Evolutionary conservation across 495 filamentous ascomycete genomes (phyloP).

Genomic region (Jackrogersella multiformis): DNA sequence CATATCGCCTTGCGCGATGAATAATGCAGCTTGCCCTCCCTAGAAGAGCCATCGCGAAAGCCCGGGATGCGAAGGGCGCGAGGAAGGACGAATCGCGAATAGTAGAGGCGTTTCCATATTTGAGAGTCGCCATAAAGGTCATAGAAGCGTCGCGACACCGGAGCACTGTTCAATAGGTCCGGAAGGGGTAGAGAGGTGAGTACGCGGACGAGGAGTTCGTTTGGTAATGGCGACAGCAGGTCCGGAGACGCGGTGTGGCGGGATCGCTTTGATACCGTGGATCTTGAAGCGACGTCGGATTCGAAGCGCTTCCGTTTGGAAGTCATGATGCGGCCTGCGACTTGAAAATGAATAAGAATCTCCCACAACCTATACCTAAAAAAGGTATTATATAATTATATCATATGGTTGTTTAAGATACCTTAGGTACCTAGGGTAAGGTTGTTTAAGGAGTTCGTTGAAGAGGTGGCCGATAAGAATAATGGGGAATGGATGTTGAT

Average conservation of each 20-base stretch:
- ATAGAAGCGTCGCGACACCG: conserved; percentile 80
- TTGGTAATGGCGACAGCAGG: conserved; percentile 70
- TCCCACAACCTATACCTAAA: too few relatives aligned
- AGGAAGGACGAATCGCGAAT: conserved; percentile 86
- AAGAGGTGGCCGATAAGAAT: background rate
- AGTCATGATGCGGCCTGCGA: conserved; percentile 17
- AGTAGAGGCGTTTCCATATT: conserved; percentile 91
- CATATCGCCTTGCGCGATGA: conserved; percentile 80
- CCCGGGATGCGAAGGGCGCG: conserved; percentile 80
- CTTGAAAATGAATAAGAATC: too few relatives aligned
- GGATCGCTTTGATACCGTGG: conserved; percentile 30
- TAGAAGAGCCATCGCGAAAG: conserved; percentile 57
- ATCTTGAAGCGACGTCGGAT: conserved; percentile 28
- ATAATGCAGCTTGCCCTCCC: conserved; percentile 64
- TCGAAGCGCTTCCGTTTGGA: conserved; percentile 41
- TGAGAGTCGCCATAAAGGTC: conserved; percentile 82
- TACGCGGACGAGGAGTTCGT: conserved; percentile 88
- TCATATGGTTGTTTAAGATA: too few relatives aligned
- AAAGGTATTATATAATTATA: too few relatives aligned
- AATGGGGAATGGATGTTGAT: background rate
- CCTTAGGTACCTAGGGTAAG: too few relatives aligned
- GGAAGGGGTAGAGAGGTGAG: conserved; percentile 76
- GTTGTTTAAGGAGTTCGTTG: background rate
- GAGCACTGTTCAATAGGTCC: conserved; percentile 76
- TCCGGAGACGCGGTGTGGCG: conserved; percentile 47